These are phyloP conservation scores for Aspergillus vadensis DNA, from an alignment of 2,329 filamentous ascomycete species.

Conservation along the genomic window DNA sequence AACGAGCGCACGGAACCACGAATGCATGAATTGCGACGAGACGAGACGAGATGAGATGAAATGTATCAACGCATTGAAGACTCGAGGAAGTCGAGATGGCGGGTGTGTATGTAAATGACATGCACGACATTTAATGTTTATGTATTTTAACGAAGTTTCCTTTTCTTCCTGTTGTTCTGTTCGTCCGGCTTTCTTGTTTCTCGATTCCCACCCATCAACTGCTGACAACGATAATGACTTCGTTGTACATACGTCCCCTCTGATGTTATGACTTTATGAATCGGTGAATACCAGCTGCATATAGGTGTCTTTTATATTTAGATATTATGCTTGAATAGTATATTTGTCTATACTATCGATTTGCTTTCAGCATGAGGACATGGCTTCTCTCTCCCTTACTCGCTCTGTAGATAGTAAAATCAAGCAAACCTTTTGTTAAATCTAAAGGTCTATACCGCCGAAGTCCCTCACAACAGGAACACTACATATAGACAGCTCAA, in stretches of 20 bases:
- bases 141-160: slow-evolving; percentile 1
- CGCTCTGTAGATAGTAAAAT: too few species aligned
- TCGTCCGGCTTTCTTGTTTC: background rate
- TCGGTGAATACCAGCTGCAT: background rate
- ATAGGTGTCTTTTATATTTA: background rate
- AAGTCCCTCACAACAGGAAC: too few species aligned
- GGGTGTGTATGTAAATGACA: background rate
- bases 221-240: background rate
- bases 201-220: too few species aligned
- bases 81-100: background rate
- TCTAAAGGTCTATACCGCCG: too few species aligned
- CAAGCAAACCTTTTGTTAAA: too few species aligned
- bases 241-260: background rate
- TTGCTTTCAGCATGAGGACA: too few species aligned
- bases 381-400: too few species aligned
- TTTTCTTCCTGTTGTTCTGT: background rate
- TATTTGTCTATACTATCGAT: too few species aligned
- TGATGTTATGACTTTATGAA: background rate
- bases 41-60: background rate
- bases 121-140: slow-evolving; percentile 4
- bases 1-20: background rate
- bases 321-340: background rate
- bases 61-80: background rate
- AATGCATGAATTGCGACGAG: slow-evolving; percentile 1
- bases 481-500: too few species aligned